Evolutionary conservation across 1,284 basidiomycete genomes (phyloP).

Genomic region (Thelephora terrestris): DNA sequence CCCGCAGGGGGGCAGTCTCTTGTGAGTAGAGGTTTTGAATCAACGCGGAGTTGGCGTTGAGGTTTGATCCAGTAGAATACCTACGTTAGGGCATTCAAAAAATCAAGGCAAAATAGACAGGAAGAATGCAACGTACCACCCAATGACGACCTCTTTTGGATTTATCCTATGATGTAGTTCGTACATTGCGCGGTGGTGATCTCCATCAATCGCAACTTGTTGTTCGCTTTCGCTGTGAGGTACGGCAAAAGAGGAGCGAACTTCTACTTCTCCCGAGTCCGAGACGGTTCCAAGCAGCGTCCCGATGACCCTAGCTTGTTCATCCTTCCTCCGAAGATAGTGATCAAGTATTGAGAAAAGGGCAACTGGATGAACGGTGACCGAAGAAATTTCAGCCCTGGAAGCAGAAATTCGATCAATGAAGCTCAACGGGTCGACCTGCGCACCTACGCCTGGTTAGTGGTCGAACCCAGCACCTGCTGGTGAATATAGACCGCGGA

Average conservation of each 20-base stretch:
- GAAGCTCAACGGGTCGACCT: not conserved
- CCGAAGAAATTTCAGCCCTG: slow-evolving; percentile 27
- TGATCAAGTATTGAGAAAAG: slow-evolving; percentile 97
- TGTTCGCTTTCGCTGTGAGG: slow-evolving; percentile 88
- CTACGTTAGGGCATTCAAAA: slow-evolving; percentile 26
- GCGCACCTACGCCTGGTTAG: slow-evolving; percentile 23
- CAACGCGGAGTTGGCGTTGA: slow-evolving; percentile 94
- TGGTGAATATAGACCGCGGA: slow-evolving; percentile 61
- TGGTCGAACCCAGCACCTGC: slow-evolving; percentile 22
- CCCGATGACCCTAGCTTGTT: slow-evolving; percentile 89
- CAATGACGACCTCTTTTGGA: slow-evolving; percentile 82
- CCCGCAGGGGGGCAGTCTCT: slow-evolving; percentile 83
- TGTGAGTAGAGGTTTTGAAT: slow-evolving; percentile 98
- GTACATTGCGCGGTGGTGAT: slow-evolving; percentile 91
- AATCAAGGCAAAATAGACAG: slow-evolving; percentile 8
- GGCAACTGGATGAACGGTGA: slow-evolving; percentile 86
- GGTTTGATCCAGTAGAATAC: slow-evolving; percentile 84
- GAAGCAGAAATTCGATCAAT: not conserved
- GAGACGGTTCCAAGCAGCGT: slow-evolving; percentile 86
- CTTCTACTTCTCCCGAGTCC: slow-evolving; percentile 46
- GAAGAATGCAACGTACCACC: slow-evolving; percentile 52
- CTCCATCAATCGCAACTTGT: slow-evolving; percentile 92
- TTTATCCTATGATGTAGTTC: slow-evolving; percentile 82
- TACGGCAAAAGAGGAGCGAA: slow-evolving; percentile 81
- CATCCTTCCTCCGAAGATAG: slow-evolving; percentile 80